Percentiles rank a stretch among this genome's conserved stretches.
These are phyloP conservation scores for Phytophthora melonis DNA, from an alignment of 352 stramenopile species.

Conservation along the genomic window DNA sequence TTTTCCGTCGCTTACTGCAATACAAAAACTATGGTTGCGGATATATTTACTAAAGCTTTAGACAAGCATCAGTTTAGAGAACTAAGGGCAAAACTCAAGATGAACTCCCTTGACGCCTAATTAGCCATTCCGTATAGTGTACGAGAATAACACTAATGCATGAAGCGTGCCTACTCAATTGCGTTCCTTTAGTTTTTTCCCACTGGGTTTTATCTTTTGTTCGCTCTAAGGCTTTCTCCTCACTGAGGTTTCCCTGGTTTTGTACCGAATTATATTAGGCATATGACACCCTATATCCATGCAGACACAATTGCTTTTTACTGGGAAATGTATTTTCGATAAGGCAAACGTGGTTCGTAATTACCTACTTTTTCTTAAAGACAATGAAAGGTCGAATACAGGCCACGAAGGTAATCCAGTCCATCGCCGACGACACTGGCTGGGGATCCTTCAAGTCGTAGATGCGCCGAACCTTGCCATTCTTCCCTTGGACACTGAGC, in stretches of 20 bases:
- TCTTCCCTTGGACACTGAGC: background rate
- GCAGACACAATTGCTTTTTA: background rate
- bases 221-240: constrained; percentile 15
- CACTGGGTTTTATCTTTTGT: constrained; percentile 12
- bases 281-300: background rate
- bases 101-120: constrained; percentile 6
- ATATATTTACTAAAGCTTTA: constrained; percentile 45
- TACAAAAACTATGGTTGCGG: constrained; percentile 34
- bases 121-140: background rate
- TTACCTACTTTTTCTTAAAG: background rate
- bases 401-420: constrained; percentile 1
- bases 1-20: constrained; percentile 31
- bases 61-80: constrained; percentile 21
- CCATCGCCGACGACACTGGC: background rate
- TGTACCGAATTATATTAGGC: constrained; percentile 9
- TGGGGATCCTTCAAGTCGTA: background rate
- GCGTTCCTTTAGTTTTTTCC: constrained; percentile 5
- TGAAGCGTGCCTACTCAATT: constrained; percentile 13
- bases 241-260: constrained; percentile 4
- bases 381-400: constrained; percentile 2
- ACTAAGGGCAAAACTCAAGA: constrained; percentile 5
- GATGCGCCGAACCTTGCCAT: background rate
- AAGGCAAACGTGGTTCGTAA: background rate
- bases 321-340: background rate
- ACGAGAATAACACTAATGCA: constrained; percentile 5